Evolutionary conservation across 2,329 filamentous ascomycete species (phyloP), one percentile per base, ranked within the genome.

Genomic region (Stachybotrys elegans): DNA sequence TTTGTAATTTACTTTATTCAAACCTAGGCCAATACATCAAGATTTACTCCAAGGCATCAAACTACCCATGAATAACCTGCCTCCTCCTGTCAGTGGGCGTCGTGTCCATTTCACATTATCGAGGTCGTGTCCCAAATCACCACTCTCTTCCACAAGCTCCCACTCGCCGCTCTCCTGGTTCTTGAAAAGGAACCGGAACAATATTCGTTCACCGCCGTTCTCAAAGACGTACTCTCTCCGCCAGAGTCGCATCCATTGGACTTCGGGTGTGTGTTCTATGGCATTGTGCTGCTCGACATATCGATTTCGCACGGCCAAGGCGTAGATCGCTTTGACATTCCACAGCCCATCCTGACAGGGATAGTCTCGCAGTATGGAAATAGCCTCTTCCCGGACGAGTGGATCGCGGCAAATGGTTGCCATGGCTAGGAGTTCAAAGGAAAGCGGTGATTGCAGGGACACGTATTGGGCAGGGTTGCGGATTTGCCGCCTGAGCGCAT

Each of bases 201-300:
- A 14, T 12, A 62, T 43, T 1, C 55, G 57, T 11, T 59, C 54
- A 14, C 63, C 62, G 1, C 58, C 59, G 8, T 66, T 53, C 31
- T 67, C 63, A 16, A 67, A 65, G 2, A 60, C 31, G 36, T 57
- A 63, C 21, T 67, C 63, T 8, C 64, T 54, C 2, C 60, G 58
- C 44, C 57, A 53, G 2, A 67, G 49, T 1, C 63, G 55, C 20
- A 34, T 39, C 62, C 60, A 63, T 42, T 66, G 62, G 14, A 63
- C 59, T 2, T 43, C 7, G 2, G 40, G n/a, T 4, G 57, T 57
- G 1, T 60, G 61, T 17, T 62, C 60, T 0, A 44, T 22, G 0
- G 53, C 50, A 23, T 64, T 65, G 13, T 22, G 29, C 7, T 31
- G 47, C 48, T 66, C 62, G 1, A 66, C 43, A 1, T 43, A 39